phyloP scores from a whole-genome alignment of 2,329 filamentous ascomycete species.

The Aspergillus alliaceus region DNA sequence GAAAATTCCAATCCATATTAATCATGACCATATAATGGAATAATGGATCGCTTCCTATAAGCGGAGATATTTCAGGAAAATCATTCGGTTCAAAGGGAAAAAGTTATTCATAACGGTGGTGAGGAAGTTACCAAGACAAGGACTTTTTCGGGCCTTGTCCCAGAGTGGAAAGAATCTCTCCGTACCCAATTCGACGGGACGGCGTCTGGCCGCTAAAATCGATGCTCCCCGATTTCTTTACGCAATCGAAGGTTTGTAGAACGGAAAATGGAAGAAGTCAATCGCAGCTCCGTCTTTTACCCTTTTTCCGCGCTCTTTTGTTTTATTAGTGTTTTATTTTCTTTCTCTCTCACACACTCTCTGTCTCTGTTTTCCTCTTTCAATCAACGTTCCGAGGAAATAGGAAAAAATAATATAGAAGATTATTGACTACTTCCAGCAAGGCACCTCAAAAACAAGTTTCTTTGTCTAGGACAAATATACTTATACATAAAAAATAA shows the following conservation, averaged over 20 bases:
- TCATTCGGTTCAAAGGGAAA: neutral
- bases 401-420: neutral
- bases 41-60: neutral
- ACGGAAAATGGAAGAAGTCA: constrained; percentile 27
- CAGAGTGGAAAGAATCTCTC: constrained; percentile 7
- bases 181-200: constrained; percentile 18
- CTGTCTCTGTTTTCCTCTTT: neutral
- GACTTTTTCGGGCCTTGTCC: neutral
- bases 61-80: neutral
- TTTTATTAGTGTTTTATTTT: neutral
- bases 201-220: constrained; percentile 9
- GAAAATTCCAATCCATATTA: too few relatives aligned
- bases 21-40: neutral
- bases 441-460: neutral
- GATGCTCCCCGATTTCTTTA: constrained; percentile 11
- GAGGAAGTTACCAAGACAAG: neutral
- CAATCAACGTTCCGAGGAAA: neutral
- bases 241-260: constrained; percentile 25
- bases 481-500: too few relatives aligned
- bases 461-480: neutral
- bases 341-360: neutral
- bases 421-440: constrained; percentile 1
- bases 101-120: neutral
- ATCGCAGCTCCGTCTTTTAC: constrained; percentile 14
- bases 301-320: neutral